phyloP scores from a whole-genome alignment of 2,329 filamentous ascomycete species.

The Cladosporium austrohemisphaericum region DNA sequence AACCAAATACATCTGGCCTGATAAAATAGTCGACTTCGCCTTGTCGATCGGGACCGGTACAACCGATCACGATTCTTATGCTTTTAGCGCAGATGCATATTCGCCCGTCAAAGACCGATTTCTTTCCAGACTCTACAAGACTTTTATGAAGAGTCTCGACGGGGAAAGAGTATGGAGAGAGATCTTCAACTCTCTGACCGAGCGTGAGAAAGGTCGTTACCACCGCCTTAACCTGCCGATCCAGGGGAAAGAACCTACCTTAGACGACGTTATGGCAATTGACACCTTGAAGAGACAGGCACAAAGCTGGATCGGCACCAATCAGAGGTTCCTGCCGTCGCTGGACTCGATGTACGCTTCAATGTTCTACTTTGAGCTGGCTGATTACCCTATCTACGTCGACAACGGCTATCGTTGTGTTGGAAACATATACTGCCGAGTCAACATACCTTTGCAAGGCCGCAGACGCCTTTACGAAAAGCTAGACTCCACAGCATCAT shows the following conservation, averaged over 20 bases:
- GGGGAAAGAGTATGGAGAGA: slow-evolving; percentile 24
- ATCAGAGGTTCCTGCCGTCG: slow-evolving; percentile 5
- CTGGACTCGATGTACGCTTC: slow-evolving; percentile 24
- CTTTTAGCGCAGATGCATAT: slow-evolving; percentile 17
- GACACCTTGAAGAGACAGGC: slow-evolving; percentile 17
- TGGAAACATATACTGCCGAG: slow-evolving; percentile 19
- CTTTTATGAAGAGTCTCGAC: slow-evolving; percentile 25
- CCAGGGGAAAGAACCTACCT: slow-evolving; percentile 18
- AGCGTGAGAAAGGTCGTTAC: slow-evolving; percentile 18
- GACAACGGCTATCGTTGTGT: slow-evolving; percentile 16
- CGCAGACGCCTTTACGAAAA: slow-evolving; percentile 14
- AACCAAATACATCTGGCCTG: slow-evolving; percentile 25
- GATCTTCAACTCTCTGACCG: slow-evolving; percentile 20
- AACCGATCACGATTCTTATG: background rate
- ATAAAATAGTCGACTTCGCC: slow-evolving; percentile 23
- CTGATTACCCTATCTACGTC: slow-evolving; percentile 11
- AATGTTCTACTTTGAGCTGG: slow-evolving; percentile 24
- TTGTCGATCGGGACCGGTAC: slow-evolving; percentile 30
- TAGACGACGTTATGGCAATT: slow-evolving; percentile 23
- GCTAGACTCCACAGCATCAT: slow-evolving; percentile 15
- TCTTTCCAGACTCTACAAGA: slow-evolving; percentile 20
- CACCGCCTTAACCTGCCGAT: slow-evolving; percentile 26
- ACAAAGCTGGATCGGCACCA: slow-evolving; percentile 6
- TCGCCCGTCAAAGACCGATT: slow-evolving; percentile 26
- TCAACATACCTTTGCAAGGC: slow-evolving; percentile 16